Evolutionary conservation across 164 flowering plant genomes (phyloP).

Genomic region (Chimonanthus salicifolius): DNA sequence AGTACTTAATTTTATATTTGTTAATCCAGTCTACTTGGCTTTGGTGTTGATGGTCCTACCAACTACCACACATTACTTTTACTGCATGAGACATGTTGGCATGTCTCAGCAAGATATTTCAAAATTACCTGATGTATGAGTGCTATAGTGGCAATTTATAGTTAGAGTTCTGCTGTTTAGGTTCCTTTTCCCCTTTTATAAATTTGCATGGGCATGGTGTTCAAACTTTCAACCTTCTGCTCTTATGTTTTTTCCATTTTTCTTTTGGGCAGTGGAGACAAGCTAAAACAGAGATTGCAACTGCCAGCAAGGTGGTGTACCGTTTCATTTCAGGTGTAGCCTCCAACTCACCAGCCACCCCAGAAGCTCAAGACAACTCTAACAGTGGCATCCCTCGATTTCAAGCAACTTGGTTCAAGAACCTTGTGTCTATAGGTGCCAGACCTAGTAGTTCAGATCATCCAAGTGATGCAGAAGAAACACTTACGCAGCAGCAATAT

Average conservation of each 20-base stretch:
- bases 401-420: constrained; percentile 71
- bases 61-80: too few species aligned
- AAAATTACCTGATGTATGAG: too few species aligned
- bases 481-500: constrained; percentile 17
- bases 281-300: constrained; percentile 85
- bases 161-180: too few species aligned
- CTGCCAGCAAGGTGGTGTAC: constrained; percentile 89
- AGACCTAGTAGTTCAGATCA: constrained; percentile 56
- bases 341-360: constrained; percentile 22
- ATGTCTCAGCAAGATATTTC: too few species aligned
- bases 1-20: too few species aligned
- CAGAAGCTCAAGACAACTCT: constrained; percentile 37
- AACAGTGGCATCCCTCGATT: constrained; percentile 47
- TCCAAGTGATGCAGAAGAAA: constrained; percentile 31
- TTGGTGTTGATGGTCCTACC: too few species aligned
- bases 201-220: not conserved
- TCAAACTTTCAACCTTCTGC: not conserved
- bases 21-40: too few species aligned
- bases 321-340: constrained; percentile 38
- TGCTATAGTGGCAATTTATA: too few species aligned
- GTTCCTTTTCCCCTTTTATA: too few species aligned
- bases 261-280: constrained; percentile 56
- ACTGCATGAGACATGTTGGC: too few species aligned
- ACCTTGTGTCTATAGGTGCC: constrained; percentile 43
- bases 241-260: not conserved